Conservation (phyloP, 2,329 filamentous ascomycete genomes). For the Talaromyces sp. region DNA sequence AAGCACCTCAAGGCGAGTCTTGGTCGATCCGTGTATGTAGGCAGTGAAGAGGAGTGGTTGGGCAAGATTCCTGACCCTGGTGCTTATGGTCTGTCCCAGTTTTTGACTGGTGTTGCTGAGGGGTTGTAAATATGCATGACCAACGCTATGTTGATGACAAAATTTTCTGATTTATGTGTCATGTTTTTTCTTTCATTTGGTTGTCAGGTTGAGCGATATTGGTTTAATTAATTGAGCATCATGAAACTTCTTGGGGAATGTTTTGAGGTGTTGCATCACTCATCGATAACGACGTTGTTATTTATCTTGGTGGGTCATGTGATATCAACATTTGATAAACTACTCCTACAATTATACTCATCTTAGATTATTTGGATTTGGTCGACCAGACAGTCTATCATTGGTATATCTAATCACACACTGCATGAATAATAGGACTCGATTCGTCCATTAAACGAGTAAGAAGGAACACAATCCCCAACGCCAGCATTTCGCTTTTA, state of each 20-base stretch:
- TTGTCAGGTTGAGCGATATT: constrained; percentile 2
- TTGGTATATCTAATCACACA: constrained; percentile 14
- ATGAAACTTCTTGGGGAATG: background rate
- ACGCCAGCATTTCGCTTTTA: constrained; percentile 15
- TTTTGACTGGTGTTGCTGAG: constrained; percentile 75
- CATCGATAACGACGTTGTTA: background rate
- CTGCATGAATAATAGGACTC: background rate
- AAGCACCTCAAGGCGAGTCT: constrained; percentile 91
- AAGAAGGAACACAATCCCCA: constrained; percentile 5
- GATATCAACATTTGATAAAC: background rate
- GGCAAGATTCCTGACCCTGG: constrained; percentile 72
- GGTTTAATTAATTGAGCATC: background rate
- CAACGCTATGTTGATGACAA: constrained; percentile 1
- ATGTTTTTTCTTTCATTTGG: background rate
- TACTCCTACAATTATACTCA: background rate
- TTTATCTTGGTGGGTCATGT: constrained; percentile 6
- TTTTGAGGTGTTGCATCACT: background rate
- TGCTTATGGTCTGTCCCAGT: constrained; percentile 75
- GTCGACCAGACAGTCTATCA: background rate
- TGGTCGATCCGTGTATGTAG: constrained; percentile 79
- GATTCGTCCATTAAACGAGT: background rate
- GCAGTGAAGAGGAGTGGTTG: constrained; percentile 63
- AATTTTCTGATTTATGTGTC: background rate
- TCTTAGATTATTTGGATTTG: background rate
- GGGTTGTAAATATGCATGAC: constrained; percentile 13